Conservation (phyloP, 768 basidiomycete genomes). For the Lactifluus volemus region DNA sequence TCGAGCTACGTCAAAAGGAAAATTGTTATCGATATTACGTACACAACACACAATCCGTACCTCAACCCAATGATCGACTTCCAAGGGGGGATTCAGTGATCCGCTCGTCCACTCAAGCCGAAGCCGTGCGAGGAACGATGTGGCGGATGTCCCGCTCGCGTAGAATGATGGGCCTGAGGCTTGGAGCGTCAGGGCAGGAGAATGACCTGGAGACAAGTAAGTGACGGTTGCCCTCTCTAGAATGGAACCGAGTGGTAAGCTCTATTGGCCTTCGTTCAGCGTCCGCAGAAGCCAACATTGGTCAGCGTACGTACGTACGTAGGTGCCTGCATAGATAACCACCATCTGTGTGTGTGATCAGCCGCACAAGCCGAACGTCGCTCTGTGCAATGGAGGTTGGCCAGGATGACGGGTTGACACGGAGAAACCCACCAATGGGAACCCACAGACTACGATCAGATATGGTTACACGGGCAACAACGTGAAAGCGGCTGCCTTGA, state of each 20-base stretch:
- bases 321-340: constrained; percentile 35
- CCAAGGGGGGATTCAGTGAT: constrained; percentile 32
- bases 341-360: constrained; percentile 39
- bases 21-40: background rate
- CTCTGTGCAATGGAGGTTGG: constrained; percentile 22
- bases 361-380: constrained; percentile 23
- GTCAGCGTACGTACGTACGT: constrained; percentile 34
- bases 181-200: constrained; percentile 30
- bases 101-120: constrained; percentile 36
- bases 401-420: background rate
- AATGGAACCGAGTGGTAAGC: constrained; percentile 29
- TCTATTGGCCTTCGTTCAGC: constrained; percentile 22
- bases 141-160: constrained; percentile 4
- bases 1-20: constrained; percentile 32
- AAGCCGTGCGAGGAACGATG: constrained; percentile 27
- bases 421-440: constrained; percentile 28
- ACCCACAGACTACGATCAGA: constrained; percentile 39
- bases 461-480: constrained; percentile 34
- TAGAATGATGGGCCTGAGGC: constrained; percentile 32
- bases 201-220: constrained; percentile 27
- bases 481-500: constrained; percentile 37
- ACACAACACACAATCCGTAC: constrained; percentile 23
- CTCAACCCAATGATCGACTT: constrained; percentile 46
- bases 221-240: constrained; percentile 29
- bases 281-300: background rate